phyloP scores from a whole-genome alignment of 768 basidiomycete genomes.

The Suillus weaverae region DNA sequence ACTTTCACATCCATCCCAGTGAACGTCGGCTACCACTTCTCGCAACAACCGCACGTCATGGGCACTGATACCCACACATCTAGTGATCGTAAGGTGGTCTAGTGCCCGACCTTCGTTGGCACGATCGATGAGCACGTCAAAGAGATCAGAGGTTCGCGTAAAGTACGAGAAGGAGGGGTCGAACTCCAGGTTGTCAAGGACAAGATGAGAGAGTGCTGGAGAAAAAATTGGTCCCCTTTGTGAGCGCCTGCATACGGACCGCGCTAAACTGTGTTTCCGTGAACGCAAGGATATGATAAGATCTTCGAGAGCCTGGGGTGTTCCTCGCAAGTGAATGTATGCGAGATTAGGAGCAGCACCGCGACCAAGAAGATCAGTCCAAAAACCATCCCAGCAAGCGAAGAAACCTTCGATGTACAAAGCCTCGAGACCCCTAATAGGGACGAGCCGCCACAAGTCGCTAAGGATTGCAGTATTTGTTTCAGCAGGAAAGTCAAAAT shows the following conservation, averaged over 20 bases:
- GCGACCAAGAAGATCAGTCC: background rate
- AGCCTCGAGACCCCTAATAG: background rate
- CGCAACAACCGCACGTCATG: background rate
- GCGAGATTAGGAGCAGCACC: background rate
- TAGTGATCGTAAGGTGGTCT: background rate
- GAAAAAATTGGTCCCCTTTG: background rate
- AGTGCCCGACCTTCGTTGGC: slow-evolving; percentile 3
- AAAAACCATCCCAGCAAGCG: slow-evolving; percentile 1
- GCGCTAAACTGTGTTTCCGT: background rate
- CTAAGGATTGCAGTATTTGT: background rate
- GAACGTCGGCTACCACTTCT: slow-evolving; percentile 5
- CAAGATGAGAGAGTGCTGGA: slow-evolving; percentile 3
- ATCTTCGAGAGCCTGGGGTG: background rate
- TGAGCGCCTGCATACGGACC: no score
- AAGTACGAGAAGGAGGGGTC: background rate
- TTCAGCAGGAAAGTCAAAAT: background rate
- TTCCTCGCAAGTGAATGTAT: background rate
- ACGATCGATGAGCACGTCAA: slow-evolving; percentile 9
- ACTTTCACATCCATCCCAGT: slow-evolving; percentile 5
- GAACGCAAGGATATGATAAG: background rate
- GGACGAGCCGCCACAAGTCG: background rate
- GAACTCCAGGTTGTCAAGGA: background rate
- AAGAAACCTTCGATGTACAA: background rate
- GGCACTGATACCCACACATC: background rate
- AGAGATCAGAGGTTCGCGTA: background rate